phyloP scores from a whole-genome alignment of 192 early-diverging fungal species.

The Podila epicladia region DNA sequence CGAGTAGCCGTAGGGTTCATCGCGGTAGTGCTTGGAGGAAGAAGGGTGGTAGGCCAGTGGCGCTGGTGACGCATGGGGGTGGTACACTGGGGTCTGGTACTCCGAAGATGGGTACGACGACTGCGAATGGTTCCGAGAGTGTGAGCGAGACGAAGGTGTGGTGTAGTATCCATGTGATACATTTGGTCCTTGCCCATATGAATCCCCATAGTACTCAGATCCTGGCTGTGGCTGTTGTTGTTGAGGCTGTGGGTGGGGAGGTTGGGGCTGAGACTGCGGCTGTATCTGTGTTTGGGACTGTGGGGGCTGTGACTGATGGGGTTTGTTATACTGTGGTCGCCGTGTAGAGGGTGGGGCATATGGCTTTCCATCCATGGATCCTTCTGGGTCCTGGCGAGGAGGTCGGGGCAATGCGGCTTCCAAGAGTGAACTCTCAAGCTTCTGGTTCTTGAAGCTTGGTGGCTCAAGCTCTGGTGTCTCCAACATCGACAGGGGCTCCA shows the following conservation, averaged over 20 bases:
- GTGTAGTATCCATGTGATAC: too few relatives aligned
- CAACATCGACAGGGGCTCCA: neutral
- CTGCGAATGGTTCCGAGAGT: neutral
- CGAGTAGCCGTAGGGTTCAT: neutral
- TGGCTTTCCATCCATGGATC: neutral
- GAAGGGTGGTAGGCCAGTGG: conserved; percentile 7
- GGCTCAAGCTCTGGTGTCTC: neutral
- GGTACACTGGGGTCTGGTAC: neutral
- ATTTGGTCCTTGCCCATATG: too few relatives aligned
- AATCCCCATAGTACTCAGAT: neutral
- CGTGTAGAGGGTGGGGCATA: conserved; percentile 20
- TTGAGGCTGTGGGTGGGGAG: neutral
- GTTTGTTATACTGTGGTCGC: neutral
- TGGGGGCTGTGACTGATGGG: neutral
- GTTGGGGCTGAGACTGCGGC: neutral
- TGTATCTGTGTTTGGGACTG: neutral
- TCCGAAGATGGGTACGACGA: conserved; percentile 7
- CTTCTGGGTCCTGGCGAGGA: conserved; percentile 13
- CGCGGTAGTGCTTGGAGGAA: conserved; percentile 17
- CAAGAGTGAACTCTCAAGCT: neutral
- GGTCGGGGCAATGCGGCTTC: conserved; percentile 8
- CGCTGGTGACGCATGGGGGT: conserved; percentile 3
- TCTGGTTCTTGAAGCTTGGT: neutral
- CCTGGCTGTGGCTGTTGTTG: conserved; percentile 9
- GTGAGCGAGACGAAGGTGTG: neutral